Evolutionary conservation across 2,329 filamentous ascomycete genomes (phyloP).

Genomic region (Malbranchea cinnamomea): DNA sequence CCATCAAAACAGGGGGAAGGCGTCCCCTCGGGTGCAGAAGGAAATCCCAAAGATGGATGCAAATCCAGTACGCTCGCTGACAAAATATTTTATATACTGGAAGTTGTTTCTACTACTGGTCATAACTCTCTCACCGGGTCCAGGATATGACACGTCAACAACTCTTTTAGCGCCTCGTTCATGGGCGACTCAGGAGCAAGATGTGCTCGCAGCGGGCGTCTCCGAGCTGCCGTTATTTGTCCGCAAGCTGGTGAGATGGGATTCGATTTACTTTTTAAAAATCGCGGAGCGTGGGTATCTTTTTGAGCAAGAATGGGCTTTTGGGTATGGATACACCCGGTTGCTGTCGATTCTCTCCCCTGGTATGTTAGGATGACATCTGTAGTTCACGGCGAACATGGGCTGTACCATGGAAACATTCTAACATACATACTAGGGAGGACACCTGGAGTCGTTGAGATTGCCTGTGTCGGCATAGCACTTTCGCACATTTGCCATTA

Average conservation of each 20-base stretch:
- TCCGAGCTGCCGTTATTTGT: slow-evolving; percentile 6
- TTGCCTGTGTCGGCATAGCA: slow-evolving; percentile 42
- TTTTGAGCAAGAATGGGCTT: slow-evolving; percentile 54
- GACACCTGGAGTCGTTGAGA: too few relatives aligned
- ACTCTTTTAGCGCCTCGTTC: slow-evolving; percentile 29
- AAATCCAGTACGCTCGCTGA: slow-evolving; percentile 21
- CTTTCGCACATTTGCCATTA: slow-evolving; percentile 65
- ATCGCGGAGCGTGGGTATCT: slow-evolving; percentile 39
- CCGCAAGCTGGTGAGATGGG: slow-evolving; percentile 43
- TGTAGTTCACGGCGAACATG: too few relatives aligned
- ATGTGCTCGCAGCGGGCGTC: too few relatives aligned
- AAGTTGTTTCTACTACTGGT: slow-evolving; percentile 39
- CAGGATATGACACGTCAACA: slow-evolving; percentile 50
- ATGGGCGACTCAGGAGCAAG: too few relatives aligned
- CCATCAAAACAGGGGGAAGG: slow-evolving; percentile 2
- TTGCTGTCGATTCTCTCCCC: slow-evolving; percentile 25
- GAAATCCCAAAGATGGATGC: slow-evolving; percentile 5
- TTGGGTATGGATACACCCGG: slow-evolving; percentile 40
- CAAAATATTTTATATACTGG: slow-evolving; percentile 37
- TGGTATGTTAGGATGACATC: too few relatives aligned
- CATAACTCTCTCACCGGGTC: slow-evolving; percentile 37
- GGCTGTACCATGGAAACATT: too few relatives aligned
- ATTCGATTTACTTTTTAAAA: slow-evolving; percentile 45
- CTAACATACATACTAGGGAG: too few relatives aligned
- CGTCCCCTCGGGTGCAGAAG: slow-evolving; percentile 2